Evolutionary conservation across 2,329 filamentous ascomycete species (phyloP).

Genomic region (Samsoniella hepiali): DNA sequence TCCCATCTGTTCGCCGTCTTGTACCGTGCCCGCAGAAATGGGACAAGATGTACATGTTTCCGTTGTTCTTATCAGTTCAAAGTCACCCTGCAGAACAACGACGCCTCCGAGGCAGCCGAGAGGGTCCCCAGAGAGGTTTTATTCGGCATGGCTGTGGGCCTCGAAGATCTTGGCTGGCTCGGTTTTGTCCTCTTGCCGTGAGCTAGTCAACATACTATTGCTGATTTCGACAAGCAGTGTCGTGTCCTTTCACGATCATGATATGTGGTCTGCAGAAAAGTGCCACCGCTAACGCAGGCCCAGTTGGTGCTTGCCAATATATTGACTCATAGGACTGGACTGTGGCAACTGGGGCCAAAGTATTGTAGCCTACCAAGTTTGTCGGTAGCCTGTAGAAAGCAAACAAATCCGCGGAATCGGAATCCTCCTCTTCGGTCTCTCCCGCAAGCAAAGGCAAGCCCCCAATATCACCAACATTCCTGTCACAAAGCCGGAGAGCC

Average conservation of each 20-base stretch:
- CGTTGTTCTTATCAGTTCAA: not conserved
- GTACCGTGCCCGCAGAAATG: not conserved
- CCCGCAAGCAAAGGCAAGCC: not conserved
- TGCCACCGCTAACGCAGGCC: not conserved
- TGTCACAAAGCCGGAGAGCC: not conserved
- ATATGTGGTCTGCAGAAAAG: conserved; percentile 2
- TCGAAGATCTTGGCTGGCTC: conserved; percentile 15
- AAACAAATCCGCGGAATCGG: not conserved
- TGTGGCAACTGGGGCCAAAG: too few species aligned
- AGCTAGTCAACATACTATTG: conserved; percentile 1
- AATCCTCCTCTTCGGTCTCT: not conserved
- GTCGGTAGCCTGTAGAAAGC: not conserved
- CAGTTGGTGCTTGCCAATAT: not conserved
- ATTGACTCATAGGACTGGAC: not conserved
- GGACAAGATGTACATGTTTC: not conserved
- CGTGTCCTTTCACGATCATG: conserved; percentile 3
- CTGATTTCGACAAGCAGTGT: conserved; percentile 6
- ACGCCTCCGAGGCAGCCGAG: conserved; percentile 13
- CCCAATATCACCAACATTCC: not conserved
- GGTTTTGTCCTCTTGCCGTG: not conserved
- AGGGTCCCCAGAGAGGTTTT: not conserved
- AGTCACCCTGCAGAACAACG: not conserved
- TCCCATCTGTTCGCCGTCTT: not conserved
- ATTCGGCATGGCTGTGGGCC: conserved; percentile 12
- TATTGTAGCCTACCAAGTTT: too few species aligned